Conservation (phyloP, 768 basidiomycete species). For the Leccinum subtestaceum region DNA sequence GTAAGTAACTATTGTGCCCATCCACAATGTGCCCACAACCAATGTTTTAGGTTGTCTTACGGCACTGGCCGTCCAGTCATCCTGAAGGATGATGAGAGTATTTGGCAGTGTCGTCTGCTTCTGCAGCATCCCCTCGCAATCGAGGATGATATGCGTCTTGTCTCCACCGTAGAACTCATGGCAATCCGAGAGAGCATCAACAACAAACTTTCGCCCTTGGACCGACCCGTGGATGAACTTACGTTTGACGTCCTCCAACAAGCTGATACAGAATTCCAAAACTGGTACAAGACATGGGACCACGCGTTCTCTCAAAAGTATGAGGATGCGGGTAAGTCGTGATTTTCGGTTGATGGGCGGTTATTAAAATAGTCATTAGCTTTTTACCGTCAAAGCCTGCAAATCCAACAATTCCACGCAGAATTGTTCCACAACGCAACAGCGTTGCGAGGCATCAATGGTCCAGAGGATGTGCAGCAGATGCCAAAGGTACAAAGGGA, state of each 20-base stretch:
- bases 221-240: constrained; percentile 69
- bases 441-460: constrained; percentile 77
- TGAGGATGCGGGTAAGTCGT: constrained; percentile 66
- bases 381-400: constrained; percentile 84
- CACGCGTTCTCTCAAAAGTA: constrained; percentile 77
- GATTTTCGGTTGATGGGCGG: constrained; percentile 3
- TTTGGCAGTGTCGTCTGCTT: constrained; percentile 74
- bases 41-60: constrained; percentile 76
- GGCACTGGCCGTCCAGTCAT: constrained; percentile 93
- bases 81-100: constrained; percentile 89
- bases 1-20: constrained; percentile 42
- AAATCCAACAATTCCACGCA: constrained; percentile 87
- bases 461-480: constrained; percentile 80
- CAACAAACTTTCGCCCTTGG: constrained; percentile 76
- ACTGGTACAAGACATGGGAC: constrained; percentile 84
- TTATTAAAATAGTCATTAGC: constrained; percentile 39
- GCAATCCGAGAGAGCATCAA: constrained; percentile 83
- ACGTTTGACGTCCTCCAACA: constrained; percentile 70
- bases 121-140: constrained; percentile 86
- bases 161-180: constrained; percentile 93
- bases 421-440: constrained; percentile 84
- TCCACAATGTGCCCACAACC: background rate
- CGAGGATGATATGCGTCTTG: constrained; percentile 91
- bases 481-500: constrained; percentile 79
- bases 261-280: constrained; percentile 74